Evolutionary conservation across 495 filamentous ascomycete species (phyloP).

Genomic region (Glonium stellatum): DNA sequence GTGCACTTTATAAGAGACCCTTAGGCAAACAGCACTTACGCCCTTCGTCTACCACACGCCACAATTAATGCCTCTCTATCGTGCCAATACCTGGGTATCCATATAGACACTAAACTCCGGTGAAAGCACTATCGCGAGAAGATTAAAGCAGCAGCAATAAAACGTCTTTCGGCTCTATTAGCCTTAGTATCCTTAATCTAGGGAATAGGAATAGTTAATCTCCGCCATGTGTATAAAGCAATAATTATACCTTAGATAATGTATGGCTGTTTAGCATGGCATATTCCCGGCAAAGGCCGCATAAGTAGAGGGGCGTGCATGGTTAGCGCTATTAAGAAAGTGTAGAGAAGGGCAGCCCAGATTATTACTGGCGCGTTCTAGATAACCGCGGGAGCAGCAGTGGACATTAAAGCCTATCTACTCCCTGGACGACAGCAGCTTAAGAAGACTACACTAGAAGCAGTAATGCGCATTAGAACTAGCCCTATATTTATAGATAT

Average conservation of each 20-base stretch:
- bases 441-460: constrained; percentile 20
- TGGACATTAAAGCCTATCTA: background rate
- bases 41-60: background rate
- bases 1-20: constrained; percentile 5
- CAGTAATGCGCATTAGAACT: constrained; percentile 21
- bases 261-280: background rate
- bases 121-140: background rate
- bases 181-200: constrained; percentile 1
- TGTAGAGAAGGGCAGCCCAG: constrained; percentile 23
- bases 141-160: background rate
- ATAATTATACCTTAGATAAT: constrained; percentile 6
- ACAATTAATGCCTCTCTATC: constrained; percentile 2
- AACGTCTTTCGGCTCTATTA: constrained; percentile 1
- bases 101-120: constrained; percentile 4
- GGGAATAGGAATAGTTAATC: constrained; percentile 1
- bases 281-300: constrained; percentile 1
- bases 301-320: constrained; percentile 17
- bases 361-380: constrained; percentile 26
- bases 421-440: constrained; percentile 14
- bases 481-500: constrained; percentile 4
- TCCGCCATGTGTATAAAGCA: constrained; percentile 1
- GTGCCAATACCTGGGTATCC: background rate
- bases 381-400: constrained; percentile 24
- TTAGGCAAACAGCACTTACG: constrained; percentile 1
- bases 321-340: constrained; percentile 13